A percentile compares a stretch with the other conserved stretches of the same genome.
phyloP scores from a whole-genome alignment of 2,329 filamentous ascomycete genomes.

The Lachnellula subtilissima region DNA sequence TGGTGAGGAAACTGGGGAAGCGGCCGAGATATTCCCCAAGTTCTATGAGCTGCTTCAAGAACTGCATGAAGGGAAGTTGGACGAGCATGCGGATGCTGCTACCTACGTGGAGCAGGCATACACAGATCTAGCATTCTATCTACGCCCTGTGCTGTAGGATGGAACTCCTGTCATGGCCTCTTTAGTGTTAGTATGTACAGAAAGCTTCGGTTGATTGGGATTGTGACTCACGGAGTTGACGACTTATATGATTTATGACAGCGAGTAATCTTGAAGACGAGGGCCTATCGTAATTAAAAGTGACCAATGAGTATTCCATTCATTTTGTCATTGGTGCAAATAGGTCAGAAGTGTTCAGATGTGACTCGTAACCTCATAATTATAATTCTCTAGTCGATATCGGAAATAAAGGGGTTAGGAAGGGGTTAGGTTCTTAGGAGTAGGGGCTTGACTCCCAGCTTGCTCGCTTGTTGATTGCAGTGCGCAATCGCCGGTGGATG shows the following conservation, averaged over 20 bases:
- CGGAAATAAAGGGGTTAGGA: background rate
- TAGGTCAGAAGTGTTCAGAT: background rate
- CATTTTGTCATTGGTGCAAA: too few species aligned
- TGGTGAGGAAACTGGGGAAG: slow-evolving; percentile 5
- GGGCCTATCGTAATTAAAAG: background rate
- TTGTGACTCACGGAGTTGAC: background rate
- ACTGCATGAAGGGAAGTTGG: slow-evolving; percentile 42
- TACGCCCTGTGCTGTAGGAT: slow-evolving; percentile 45
- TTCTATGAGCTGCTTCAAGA: slow-evolving; percentile 47
- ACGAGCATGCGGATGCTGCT: slow-evolving; percentile 21
- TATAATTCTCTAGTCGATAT: background rate
- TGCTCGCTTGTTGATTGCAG: too few species aligned
- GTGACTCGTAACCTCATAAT: background rate
- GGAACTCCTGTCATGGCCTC: background rate
- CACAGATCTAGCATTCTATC: slow-evolving; percentile 48
- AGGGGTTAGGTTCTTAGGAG: too few species aligned
- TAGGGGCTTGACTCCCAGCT: too few species aligned
- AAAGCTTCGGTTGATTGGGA: background rate
- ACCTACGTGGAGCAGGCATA: slow-evolving; percentile 48
- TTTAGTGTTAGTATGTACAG: background rate
- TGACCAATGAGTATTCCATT: background rate
- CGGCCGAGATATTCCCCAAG: slow-evolving; percentile 21
- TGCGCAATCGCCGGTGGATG: too few species aligned
- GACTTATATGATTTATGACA: background rate
- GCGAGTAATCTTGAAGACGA: background rate